phyloP scores from a whole-genome alignment of 306 rosid species.

The Cicer cuneatum region DNA sequence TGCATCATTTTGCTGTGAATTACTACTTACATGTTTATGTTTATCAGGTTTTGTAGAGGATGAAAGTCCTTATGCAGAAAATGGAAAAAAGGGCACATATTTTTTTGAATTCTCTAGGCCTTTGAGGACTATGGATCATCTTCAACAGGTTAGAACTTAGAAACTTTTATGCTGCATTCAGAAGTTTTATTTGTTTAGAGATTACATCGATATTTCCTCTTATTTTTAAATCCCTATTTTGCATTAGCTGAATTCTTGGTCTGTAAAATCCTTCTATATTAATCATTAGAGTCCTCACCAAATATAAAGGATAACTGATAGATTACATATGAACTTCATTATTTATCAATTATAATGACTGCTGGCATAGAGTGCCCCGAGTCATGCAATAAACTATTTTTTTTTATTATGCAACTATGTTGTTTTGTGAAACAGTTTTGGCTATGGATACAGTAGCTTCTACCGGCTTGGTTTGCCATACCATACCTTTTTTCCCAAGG shows the following conservation, averaged over 20 bases:
- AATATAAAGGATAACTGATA: constrained; percentile 21
- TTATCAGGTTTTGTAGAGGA: constrained; percentile 79
- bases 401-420: neutral
- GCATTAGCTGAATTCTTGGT: constrained; percentile 25
- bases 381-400: constrained; percentile 21
- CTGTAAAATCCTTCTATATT: constrained; percentile 32
- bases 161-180: constrained; percentile 39
- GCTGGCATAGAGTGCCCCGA: neutral
- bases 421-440: constrained; percentile 31
- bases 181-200: constrained; percentile 37
- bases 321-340: constrained; percentile 10
- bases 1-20: constrained; percentile 29
- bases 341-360: constrained; percentile 25
- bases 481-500: neutral
- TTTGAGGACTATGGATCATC: constrained; percentile 90
- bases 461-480: constrained; percentile 14
- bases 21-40: constrained; percentile 22
- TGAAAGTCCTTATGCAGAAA: constrained; percentile 81
- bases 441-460: constrained; percentile 21
- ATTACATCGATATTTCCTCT: constrained; percentile 23
- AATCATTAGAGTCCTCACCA: constrained; percentile 19
- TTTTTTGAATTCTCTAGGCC: constrained; percentile 93
- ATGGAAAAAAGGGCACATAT: constrained; percentile 79
- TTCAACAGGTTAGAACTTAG: constrained; percentile 88
- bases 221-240: neutral